Evolutionary conservation across 169 alveolate species (phyloP).

Genomic region (Eimeria maxima): DNA sequence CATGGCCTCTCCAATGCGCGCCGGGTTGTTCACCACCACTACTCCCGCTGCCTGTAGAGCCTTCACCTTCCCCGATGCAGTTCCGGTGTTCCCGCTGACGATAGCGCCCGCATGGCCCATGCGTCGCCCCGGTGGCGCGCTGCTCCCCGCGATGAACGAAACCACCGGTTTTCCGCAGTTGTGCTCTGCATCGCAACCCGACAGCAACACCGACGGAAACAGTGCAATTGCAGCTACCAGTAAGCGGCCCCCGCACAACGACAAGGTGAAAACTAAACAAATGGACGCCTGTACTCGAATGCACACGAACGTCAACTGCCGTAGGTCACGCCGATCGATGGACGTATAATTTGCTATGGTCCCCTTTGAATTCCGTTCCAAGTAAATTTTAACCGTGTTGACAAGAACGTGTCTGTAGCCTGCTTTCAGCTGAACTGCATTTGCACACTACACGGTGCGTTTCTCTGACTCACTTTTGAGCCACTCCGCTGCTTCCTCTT

Average conservation of each 20-base stretch:
- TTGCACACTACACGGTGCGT: neutral
- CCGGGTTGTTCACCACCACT: constrained; percentile 94
- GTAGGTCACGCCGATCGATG: neutral
- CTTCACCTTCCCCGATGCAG: constrained; percentile 96
- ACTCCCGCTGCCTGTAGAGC: constrained; percentile 96
- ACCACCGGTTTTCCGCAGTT: constrained; percentile 96
- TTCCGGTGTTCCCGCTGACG: constrained; percentile 98
- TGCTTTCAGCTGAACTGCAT: neutral
- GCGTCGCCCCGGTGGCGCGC: constrained; percentile 99
- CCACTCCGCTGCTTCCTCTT: constrained; percentile 99
- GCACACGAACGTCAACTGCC: neutral
- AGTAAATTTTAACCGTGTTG: neutral
- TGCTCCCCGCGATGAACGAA: constrained; percentile 98
- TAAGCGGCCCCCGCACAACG: neutral
- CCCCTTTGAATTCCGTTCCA: neutral
- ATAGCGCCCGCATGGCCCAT: constrained; percentile 99
- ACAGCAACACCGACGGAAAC: neutral
- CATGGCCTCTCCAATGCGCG: constrained; percentile 93
- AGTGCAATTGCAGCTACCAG: neutral
- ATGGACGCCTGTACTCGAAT: neutral
- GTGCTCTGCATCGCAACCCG: constrained; percentile 75
- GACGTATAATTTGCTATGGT: neutral
- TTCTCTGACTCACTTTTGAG: constrained; percentile 87
- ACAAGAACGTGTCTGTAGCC: neutral
- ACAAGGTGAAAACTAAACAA: neutral